Base-by-base conservation (phyloP, 2,329 filamentous ascomycete genomes). In the Paecilomyces variotii region DNA sequence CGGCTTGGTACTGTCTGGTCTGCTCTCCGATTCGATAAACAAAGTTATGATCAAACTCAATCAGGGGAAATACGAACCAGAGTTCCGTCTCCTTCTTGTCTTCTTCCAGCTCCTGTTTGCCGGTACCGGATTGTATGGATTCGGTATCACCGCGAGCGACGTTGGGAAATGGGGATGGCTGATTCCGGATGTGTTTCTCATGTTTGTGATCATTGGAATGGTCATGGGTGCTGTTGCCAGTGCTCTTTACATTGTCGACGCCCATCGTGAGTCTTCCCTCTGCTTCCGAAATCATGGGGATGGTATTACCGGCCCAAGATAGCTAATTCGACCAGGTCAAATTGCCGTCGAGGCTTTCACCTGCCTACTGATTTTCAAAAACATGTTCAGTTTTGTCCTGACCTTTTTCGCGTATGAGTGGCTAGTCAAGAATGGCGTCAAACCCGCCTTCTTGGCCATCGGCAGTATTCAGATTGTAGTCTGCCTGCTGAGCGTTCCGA, bases 321-420 rank as follows among this genome's bases (percentile, higher is more conserved):
- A 24, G 54, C 63, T 68, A 52, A 68, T 28, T 27, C 6, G 7
- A 9, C 35, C 56, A 89, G 87, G 87, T 6, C 87, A 93, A 61
- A 84, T 96, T 58, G 85, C 90, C 0, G 84, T 96, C 54, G 92
- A 97, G 74, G 89, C 87, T 5, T 96, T 96, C 72, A 96, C 91
- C 0, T 90, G 90, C 74, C 84, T 94, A 71, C 83, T 96, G 63
- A 87, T 96, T 57, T 96, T 97, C 80, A 97, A 97, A 76, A 96
- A 97, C 74, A 83, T 97, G 62, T 96, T 97, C 77, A 89, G 87
- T 62, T 97, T 95, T 67, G 84, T 86, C 5, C 78, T 97, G 58
- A 96, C 92, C 0, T 95, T 87, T 71, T 88, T 84, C 64, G 91
- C 90, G 0, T 96, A 90, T 67, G 80, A 91, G 59, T 97, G 93